Base-by-base conservation (phyloP, 1,284 basidiomycete genomes). In the Coniophora puteana region DNA sequence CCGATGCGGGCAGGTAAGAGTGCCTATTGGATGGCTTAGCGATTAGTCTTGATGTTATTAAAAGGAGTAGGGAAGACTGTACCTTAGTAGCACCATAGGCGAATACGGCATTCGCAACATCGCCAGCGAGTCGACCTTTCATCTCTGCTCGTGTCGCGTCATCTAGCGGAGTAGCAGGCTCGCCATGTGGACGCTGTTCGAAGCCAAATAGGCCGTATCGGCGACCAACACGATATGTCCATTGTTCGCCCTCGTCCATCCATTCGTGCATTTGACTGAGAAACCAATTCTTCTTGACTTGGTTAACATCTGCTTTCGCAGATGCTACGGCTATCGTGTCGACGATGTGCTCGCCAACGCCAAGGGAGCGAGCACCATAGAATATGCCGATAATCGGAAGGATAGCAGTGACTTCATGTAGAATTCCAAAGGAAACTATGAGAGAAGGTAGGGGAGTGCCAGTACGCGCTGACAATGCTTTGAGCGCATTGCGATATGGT, bases 51-150 rank as follows among this genome's bases (percentile, higher is more conserved):
- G 11, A 31, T 23, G n/a, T 13, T 18, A 5, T 11, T 8, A 31
- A 4, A 32, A 32, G 23, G 28, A 40, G 27, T 32, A 7, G 5
- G 18, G n/a, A n/a, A n/a, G 17, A 49, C 37, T 72, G 38, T 55
- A 88, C 91, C 76, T 94, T 97, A 45, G 86, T 87, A 5, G 80
- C 67, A 2, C 82, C 82, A 59, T 95, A 97, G 0, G 93, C 92
- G 16, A 92, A 72, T 1, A 93, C 78, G 0, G 83, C 81, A 53
- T 89, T 86, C 8, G 83, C 81, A 5, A 87, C 74, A 56, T 88
- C 84, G 6, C 83, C 83, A 7, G 76, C 80, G 28, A 87, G 58
- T 32, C 55, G n/a, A n/a, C n/a, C 21, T 42, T 71, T 43, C 53
- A 85, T 88, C 74, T 92, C 93, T 44, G 85, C 85, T 11, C n/a